phyloP scores from a whole-genome alignment of 129 eudicot species.

The Ambrosia trifida region DNA sequence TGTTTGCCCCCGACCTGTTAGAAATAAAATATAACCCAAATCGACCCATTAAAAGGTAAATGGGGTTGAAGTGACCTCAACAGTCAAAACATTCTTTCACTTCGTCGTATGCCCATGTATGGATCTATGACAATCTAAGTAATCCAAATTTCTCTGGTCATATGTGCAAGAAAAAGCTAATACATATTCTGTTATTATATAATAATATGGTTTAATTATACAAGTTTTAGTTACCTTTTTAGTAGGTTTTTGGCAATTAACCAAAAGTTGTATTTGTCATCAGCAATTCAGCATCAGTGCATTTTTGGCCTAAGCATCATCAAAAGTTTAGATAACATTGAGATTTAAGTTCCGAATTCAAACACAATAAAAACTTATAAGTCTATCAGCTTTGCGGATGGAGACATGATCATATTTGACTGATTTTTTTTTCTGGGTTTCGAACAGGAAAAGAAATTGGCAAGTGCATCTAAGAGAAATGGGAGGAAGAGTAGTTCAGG shows the following conservation, averaged over 20 bases:
- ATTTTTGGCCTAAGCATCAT: neutral
- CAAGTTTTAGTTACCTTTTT: no score
- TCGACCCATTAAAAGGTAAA: neutral
- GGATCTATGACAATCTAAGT: neutral
- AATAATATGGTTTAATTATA: no score
- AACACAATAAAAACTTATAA: neutral
- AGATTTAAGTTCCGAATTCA: neutral
- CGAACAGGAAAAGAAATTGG: constrained; percentile 58
- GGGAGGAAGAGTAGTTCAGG: constrained; percentile 50
- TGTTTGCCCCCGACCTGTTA: neutral
- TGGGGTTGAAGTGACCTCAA: neutral
- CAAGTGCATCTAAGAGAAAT: constrained; percentile 42
- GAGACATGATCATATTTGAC: neutral
- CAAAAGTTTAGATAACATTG: neutral
- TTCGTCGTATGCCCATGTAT: neutral
- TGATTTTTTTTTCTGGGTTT: neutral
- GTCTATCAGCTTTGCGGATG: neutral
- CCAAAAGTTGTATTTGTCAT: no score
- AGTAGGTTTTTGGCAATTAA: no score
- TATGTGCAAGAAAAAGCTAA: neutral
- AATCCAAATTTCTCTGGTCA: neutral
- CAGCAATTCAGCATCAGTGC: neutral
- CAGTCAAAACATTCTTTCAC: neutral
- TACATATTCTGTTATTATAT: no score
- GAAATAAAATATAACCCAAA: neutral